A percentile compares a stretch with the other conserved stretches of the same genome.
These are phyloP conservation scores for Candida albicans DNA, from an alignment of 1,139 yeast genomes.

Conservation along the genomic window DNA sequence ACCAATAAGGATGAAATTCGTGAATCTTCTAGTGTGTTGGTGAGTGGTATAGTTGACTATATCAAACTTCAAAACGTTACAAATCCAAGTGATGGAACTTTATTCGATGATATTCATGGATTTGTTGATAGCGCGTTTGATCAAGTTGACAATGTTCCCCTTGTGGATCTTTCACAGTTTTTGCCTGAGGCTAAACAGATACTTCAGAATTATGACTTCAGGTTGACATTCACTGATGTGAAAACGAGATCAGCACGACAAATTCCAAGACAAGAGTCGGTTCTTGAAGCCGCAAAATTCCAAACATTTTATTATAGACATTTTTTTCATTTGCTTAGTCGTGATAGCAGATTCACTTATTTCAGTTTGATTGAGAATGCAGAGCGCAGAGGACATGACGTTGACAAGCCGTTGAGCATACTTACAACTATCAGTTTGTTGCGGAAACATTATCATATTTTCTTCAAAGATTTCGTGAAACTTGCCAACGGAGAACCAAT, in stretches of 20 bases:
- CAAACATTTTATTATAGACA: slow-evolving; percentile 60
- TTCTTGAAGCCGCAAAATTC: slow-evolving; percentile 46
- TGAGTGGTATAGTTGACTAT: slow-evolving; percentile 67
- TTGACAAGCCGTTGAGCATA: slow-evolving; percentile 50
- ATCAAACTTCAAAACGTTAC: slow-evolving; percentile 24
- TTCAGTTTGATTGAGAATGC: slow-evolving; percentile 46
- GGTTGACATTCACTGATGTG: slow-evolving; percentile 49
- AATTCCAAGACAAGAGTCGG: slow-evolving; percentile 50
- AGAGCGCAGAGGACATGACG: slow-evolving; percentile 40
- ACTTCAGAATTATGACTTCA: slow-evolving; percentile 19
- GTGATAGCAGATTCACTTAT: slow-evolving; percentile 25
- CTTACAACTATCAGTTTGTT: slow-evolving; percentile 36
- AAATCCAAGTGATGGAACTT: slow-evolving; percentile 18
- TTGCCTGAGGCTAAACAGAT: slow-evolving; percentile 16
- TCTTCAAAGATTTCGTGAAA: slow-evolving; percentile 42
- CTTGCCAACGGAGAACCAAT: slow-evolving; percentile 48
- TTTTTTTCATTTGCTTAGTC: slow-evolving; percentile 39
- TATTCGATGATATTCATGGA: slow-evolving; percentile 27
- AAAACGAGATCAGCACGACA: slow-evolving; percentile 50
- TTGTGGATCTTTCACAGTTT: slow-evolving; percentile 25
- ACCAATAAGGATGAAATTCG: slow-evolving; percentile 10
- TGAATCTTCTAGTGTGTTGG: slow-evolving; percentile 26
- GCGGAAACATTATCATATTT: slow-evolving; percentile 32
- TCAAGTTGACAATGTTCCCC: slow-evolving; percentile 11
- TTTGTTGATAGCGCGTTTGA: slow-evolving; percentile 11